phyloP scores from a whole-genome alignment of 1,284 basidiomycete species.

The Boletellus deceptivus region DNA sequence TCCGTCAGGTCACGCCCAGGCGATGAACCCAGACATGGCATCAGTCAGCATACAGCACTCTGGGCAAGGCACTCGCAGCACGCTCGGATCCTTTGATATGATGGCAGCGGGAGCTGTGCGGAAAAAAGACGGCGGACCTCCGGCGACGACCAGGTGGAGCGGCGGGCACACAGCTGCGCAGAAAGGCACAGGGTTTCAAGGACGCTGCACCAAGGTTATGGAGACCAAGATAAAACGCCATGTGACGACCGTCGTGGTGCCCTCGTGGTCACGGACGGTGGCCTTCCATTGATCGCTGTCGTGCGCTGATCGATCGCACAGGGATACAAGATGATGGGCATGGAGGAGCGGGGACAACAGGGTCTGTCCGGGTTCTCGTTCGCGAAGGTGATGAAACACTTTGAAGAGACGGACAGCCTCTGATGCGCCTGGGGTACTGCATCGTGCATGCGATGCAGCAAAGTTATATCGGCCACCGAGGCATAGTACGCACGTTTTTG shows the following conservation, averaged over 20 bases:
- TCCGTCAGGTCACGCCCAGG: not conserved
- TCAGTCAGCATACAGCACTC: conserved; percentile 1
- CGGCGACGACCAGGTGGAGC: conserved; percentile 1
- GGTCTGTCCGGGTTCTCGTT: not conserved
- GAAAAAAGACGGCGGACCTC: conserved; percentile 12
- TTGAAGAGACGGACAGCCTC: conserved; percentile 10
- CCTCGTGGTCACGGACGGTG: conserved; percentile 15
- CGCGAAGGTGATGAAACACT: not conserved
- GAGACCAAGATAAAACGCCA: not conserved
- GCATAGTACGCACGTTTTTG: conserved; percentile 1
- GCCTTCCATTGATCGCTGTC: conserved; percentile 11
- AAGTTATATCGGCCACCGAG: not conserved
- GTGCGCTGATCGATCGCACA: conserved; percentile 10
- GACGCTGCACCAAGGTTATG: conserved; percentile 22
- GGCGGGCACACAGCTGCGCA: conserved; percentile 4
- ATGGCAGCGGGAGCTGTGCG: conserved; percentile 10
- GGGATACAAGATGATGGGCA: not conserved
- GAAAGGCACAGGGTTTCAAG: conserved; percentile 1
- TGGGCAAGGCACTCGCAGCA: not conserved
- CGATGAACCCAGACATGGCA: not conserved
- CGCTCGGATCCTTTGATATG: conserved; percentile 10
- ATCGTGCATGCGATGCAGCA: conserved; percentile 9
- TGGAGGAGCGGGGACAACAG: no score
- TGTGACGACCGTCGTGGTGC: conserved; percentile 3
- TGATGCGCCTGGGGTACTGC: not conserved